A percentile compares a stretch with the other conserved stretches of the same genome.
phyloP scores from a whole-genome alignment of 202 grass and related monocot genomes.

The Zoysia matrella region DNA sequence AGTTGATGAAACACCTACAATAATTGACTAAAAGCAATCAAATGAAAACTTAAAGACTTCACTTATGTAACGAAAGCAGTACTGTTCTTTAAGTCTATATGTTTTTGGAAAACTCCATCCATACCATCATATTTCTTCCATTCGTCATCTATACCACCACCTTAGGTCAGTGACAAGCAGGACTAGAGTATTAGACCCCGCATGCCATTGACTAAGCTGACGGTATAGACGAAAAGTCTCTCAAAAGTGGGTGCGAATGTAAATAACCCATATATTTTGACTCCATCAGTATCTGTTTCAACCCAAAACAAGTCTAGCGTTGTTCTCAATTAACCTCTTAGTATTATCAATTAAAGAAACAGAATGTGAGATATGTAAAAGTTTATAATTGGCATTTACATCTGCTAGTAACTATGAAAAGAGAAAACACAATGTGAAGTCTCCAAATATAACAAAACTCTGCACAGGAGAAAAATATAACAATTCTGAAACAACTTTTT shows the following conservation, averaged over 20 bases:
- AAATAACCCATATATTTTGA: too few species aligned
- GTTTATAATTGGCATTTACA: background rate
- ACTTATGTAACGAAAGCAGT: background rate
- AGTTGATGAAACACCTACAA: slow-evolving; percentile 4
- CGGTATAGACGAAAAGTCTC: too few species aligned
- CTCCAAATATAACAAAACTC: background rate
- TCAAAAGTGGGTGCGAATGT: too few species aligned
- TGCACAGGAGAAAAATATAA: background rate
- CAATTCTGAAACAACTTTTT: background rate
- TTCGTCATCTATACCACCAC: too few species aligned
- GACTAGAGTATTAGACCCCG: too few species aligned
- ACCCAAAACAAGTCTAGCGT: background rate
- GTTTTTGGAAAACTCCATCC: too few species aligned
- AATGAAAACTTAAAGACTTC: background rate
- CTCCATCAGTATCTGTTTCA: background rate
- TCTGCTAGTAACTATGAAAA: background rate
- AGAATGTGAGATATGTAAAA: background rate
- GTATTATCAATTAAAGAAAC: background rate
- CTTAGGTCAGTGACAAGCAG: too few species aligned
- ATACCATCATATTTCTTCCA: too few species aligned
- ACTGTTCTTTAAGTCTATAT: background rate
- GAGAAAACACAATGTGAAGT: background rate
- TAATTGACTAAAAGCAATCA: background rate
- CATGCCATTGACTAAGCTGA: too few species aligned
- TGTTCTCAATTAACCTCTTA: slow-evolving; percentile 3